These are phyloP conservation scores for Leccinum obscurum DNA, from an alignment of 768 basidiomycete genomes.

Conservation along the genomic window DNA sequence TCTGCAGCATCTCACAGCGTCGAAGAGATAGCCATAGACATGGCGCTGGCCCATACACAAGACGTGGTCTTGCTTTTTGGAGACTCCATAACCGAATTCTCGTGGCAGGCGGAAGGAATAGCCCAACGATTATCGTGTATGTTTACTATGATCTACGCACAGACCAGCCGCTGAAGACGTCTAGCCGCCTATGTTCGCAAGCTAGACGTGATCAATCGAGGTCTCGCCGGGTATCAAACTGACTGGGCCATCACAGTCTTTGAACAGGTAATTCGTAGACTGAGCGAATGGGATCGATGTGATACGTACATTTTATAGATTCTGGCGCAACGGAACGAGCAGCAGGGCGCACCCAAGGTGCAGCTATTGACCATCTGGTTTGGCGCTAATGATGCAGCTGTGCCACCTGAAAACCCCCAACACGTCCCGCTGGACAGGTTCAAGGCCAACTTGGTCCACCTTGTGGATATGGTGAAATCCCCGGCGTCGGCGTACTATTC, in stretches of 20 bases:
- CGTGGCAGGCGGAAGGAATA: slow-evolving; percentile 51
- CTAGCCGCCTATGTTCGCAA: slow-evolving; percentile 77
- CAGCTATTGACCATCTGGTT: slow-evolving; percentile 86
- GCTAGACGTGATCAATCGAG: slow-evolving; percentile 86
- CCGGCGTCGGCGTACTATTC: slow-evolving; percentile 66
- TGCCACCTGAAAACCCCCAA: slow-evolving; percentile 63
- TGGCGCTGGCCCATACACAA: slow-evolving; percentile 54
- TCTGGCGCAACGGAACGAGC: slow-evolving; percentile 53
- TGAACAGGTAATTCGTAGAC: slow-evolving; percentile 52
- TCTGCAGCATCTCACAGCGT: not conserved
- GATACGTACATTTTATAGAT: slow-evolving; percentile 39
- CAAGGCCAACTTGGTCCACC: slow-evolving; percentile 58
- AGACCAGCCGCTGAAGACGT: not conserved
- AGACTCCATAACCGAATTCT: slow-evolving; percentile 77
- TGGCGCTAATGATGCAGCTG: slow-evolving; percentile 81
- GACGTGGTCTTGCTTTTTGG: slow-evolving; percentile 77
- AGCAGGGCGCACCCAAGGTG: slow-evolving; percentile 53
- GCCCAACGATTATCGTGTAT: slow-evolving; percentile 59
- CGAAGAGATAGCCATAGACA: slow-evolving; percentile 25
- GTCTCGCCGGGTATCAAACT: slow-evolving; percentile 82
- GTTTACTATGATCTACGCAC: not conserved
- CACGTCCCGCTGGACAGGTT: slow-evolving; percentile 74
- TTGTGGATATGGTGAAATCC: slow-evolving; percentile 63
- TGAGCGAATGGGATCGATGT: not conserved
- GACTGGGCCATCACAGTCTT: slow-evolving; percentile 83